Percentiles rank a stretch among this genome's conserved stretches.
Conservation (phyloP, 2,329 filamentous ascomycete species). For the Cercospora beticola region DNA sequence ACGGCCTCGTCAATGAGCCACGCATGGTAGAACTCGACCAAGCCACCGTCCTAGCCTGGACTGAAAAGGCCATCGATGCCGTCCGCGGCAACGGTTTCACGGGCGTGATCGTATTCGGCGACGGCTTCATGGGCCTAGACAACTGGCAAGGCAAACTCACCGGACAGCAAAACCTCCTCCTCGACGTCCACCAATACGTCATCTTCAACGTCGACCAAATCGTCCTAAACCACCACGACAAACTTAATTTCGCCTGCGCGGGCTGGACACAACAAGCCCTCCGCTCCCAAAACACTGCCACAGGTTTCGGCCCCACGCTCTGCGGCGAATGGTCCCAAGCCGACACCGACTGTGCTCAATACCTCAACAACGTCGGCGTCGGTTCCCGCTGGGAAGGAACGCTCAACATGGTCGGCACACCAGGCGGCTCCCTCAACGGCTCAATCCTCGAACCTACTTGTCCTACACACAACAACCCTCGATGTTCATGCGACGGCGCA, state of each 20-base stretch:
- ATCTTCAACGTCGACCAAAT: conserved; percentile 95
- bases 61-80: conserved; percentile 66
- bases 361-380: conserved; percentile 85
- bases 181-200: conserved; percentile 98
- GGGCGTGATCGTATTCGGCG: conserved; percentile 78
- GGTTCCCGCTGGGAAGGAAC: conserved; percentile 93
- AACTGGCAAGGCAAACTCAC: conserved; percentile 88
- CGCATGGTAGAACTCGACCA: conserved; percentile 70
- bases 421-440: conserved; percentile 56
- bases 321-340: conserved; percentile 98
- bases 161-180: conserved; percentile 67
- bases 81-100: conserved; percentile 75
- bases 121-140: conserved; percentile 86
- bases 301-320: conserved; percentile 88
- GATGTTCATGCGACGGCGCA: conserved; percentile 72
- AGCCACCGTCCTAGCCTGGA: conserved; percentile 74
- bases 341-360: conserved; percentile 86
- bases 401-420: conserved; percentile 55
- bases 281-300: conserved; percentile 67
- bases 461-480: conserved; percentile 59
- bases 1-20: conserved; percentile 93
- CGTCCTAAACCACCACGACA: conserved; percentile 74
- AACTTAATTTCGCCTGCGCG: conserved; percentile 81
- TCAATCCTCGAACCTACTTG: conserved; percentile 71
- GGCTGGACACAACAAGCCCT: conserved; percentile 81